These are phyloP conservation scores for Logfia minima DNA, from an alignment of 129 eudicot genomes.

Conservation along the genomic window DNA sequence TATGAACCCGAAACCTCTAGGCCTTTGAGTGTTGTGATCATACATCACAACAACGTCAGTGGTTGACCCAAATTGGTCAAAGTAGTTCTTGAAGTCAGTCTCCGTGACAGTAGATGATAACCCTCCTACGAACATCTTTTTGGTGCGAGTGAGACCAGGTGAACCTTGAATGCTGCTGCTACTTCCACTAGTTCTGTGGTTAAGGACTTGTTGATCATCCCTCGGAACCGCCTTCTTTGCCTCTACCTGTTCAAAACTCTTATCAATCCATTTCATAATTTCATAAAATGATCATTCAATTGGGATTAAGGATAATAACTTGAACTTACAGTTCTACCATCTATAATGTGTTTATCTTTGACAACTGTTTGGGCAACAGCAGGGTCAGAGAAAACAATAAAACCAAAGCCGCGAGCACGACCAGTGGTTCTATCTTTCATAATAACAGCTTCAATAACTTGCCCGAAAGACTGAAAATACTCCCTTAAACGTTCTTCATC, in stretches of 20 bases:
- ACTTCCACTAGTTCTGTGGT: slow-evolving; percentile 49
- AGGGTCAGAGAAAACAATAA: slow-evolving; percentile 62
- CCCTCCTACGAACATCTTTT: slow-evolving; percentile 88
- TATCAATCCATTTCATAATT: not conserved
- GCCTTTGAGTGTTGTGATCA: slow-evolving; percentile 92
- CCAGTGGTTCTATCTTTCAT: slow-evolving; percentile 90
- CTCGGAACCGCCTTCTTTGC: slow-evolving; percentile 95
- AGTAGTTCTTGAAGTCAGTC: slow-evolving; percentile 69
- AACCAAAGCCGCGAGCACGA: slow-evolving; percentile 91
- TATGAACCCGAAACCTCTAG: slow-evolving; percentile 87
- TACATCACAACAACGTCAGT: slow-evolving; percentile 91
- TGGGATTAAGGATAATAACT: not conserved
- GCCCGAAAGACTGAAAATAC: slow-evolving; percentile 66
- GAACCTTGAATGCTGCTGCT: slow-evolving; percentile 47
- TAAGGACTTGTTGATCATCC: slow-evolving; percentile 63
- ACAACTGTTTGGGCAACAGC: slow-evolving; percentile 76
- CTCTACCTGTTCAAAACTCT: slow-evolving; percentile 58
- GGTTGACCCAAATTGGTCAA: slow-evolving; percentile 75
- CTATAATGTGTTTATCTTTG: slow-evolving; percentile 67
- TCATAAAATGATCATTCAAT: not conserved
- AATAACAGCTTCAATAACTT: slow-evolving; percentile 73
- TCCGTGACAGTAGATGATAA: slow-evolving; percentile 75
- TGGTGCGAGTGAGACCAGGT: slow-evolving; percentile 64
- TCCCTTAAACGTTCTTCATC: slow-evolving; percentile 65
- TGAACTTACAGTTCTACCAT: slow-evolving; percentile 81